Percentiles rank a stretch among this genome's conserved stretches.
Evolutionary conservation across 1,139 yeast species (phyloP).

Genomic region (Candida neerlandica): DNA sequence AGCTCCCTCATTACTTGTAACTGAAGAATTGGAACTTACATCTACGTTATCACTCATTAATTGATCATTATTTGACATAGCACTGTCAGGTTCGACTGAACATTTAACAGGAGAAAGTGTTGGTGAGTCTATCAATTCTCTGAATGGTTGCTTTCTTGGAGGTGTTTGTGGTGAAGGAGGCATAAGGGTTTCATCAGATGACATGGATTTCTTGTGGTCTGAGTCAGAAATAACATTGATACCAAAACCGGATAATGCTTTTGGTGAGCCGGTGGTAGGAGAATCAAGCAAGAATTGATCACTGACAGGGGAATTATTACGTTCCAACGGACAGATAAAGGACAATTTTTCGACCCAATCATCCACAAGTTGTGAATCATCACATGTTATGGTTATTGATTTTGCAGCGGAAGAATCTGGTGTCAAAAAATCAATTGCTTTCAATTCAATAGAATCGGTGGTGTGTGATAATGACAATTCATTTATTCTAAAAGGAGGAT

Average conservation of each 20-base stretch:
- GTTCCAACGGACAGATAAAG: slow-evolving; percentile 34
- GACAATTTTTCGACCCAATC: slow-evolving; percentile 33
- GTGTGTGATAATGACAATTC: slow-evolving; percentile 29
- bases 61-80: slow-evolving; percentile 8
- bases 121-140: slow-evolving; percentile 13
- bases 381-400: slow-evolving; percentile 19
- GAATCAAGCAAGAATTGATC: slow-evolving; percentile 27
- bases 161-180: neutral
- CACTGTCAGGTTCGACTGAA: slow-evolving; percentile 5
- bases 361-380: slow-evolving; percentile 22
- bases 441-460: slow-evolving; percentile 26
- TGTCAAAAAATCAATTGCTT: slow-evolving; percentile 28
- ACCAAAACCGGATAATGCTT: slow-evolving; percentile 37
- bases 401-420: slow-evolving; percentile 5
- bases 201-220: slow-evolving; percentile 11
- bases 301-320: slow-evolving; percentile 26
- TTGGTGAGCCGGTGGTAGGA: slow-evolving; percentile 18
- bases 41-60: neutral
- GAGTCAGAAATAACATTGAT: slow-evolving; percentile 32
- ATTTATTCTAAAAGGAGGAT: slow-evolving; percentile 45
- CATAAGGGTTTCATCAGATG: neutral
- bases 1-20: slow-evolving; percentile 3
- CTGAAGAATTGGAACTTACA: slow-evolving; percentile 17
- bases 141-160: slow-evolving; percentile 4
- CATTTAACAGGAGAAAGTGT: slow-evolving; percentile 19